Base-by-base conservation (phyloP, 208 protist genomes). In the Crithidia thermophila region DNA sequence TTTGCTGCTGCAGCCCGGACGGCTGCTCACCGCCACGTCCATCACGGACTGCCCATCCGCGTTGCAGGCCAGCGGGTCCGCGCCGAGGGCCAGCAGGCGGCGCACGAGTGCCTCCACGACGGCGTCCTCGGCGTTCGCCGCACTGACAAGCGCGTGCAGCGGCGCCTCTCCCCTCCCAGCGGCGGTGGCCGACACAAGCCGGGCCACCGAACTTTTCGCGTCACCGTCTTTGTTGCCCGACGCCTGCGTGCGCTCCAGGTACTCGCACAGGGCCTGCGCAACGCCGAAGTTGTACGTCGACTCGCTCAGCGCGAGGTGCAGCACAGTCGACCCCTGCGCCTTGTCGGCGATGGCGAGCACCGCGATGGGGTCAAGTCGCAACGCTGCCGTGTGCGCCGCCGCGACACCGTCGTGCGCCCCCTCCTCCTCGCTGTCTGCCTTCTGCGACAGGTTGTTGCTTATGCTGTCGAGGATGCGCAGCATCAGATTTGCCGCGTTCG, bases 251-350 rank as follows among this genome's bases (percentile, higher is more conserved):
- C n/a, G n/a, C 60, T 79, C 76, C 46, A 88, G 47, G 46, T 68
- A 74, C 21, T 58, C 43, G 7, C 84, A 66, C 2, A 88, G 51
- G 11, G 74, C 69, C 37, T 65, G 49, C 4, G 77, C 37, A 0
- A 75, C 67, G 2, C 69, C 55, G 39, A 66, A 82, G 62, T 58
- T 68, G 59, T 62, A 66, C 21, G 64, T 66, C 18, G 79, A 59
- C 27, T 88, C 73, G 13, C 67, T 75, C 0, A 84, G 46, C 5
- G 79, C 75, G 0, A 77, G 71, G 55, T 81, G 79, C 46, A 84
- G 60, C 8, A 73, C 64, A 7, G 73, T 85, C 27, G 67, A 57
- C 11, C 67, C 64, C 16, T 65, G 59, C 0, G 55, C 4, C 21
- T 45, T 31, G 23, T 82, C 74, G 20, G 40, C 20, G 45, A 66